Base-by-base conservation (phyloP, 352 stramenopile species). In the Pythium chondricola region DNA sequence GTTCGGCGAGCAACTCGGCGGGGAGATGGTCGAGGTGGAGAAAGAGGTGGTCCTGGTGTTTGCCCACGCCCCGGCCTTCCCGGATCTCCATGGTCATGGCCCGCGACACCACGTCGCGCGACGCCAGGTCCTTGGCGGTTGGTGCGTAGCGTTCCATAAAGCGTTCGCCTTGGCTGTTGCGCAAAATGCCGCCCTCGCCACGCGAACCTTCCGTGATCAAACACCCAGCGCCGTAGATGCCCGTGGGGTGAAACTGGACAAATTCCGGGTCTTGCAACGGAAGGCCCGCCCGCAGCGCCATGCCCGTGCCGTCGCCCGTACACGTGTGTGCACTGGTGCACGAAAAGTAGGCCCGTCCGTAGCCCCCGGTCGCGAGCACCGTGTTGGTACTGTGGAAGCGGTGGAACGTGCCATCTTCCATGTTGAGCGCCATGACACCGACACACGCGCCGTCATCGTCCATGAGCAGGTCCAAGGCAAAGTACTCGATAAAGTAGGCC, bases 401-500 rank as follows among this genome's bases (percentile, higher is more conserved):
- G 76, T 98, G 95, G 55, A 98, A 82, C 21, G 85, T 97, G 37
- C 95, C 95, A 67, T 98, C 94, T 69, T 98, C 95, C 93, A 98
- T 98, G 74, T 97, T 97, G 39, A 98, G 75, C 41, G 87, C 89
- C 52, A 98, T 97, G 40, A 98, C 85, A 44, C 95, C 95, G 24
- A 97, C 77, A 61, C 92, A 98, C 50, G 79, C 60, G n/a, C 82
- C 83, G 6, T 82, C 72, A 33, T 96, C 78, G 21, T 83, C 85
- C 93, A 98, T 98, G 50, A 98, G 89, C 9, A 98, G 61, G 56
- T 98, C 95, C 47, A 98, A 72, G 18, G 92, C 93, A 69, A 98
- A 98, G 73, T 98, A 98, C 69, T 98, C 95, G 58, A 98, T 97
- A 63, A 98, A 98, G 72, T 98, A 98, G 27, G 88, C 97, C 36